Evolutionary conservation across 768 basidiomycete genomes (phyloP).

Genomic region (Daedalea quercina): DNA sequence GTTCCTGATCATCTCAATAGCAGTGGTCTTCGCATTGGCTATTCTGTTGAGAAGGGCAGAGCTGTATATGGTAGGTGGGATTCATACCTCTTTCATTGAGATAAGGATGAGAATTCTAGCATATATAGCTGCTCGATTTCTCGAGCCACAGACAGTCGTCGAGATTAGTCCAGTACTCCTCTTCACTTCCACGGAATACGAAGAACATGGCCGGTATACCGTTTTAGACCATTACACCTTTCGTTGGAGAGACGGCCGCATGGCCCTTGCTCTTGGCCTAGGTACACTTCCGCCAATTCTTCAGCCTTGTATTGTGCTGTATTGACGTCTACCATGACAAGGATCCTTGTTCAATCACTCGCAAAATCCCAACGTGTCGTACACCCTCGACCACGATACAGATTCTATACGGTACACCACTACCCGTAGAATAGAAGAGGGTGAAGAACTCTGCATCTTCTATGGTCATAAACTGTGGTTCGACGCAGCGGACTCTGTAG

Average conservation of each 20-base stretch:
- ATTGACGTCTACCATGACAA: conserved; percentile 18
- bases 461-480: conserved; percentile 70
- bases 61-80: conserved; percentile 53
- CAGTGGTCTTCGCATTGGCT: conserved; percentile 41
- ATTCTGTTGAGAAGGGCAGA: conserved; percentile 43
- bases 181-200: conserved; percentile 65
- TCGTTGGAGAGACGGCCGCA: conserved; percentile 63
- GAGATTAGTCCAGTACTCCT: conserved; percentile 87
- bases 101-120: not conserved
- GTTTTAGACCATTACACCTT: conserved; percentile 73
- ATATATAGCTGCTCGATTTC: conserved; percentile 38
- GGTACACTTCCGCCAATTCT: too few relatives aligned
- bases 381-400: conserved; percentile 40
- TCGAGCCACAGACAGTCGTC: conserved; percentile 59
- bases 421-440: conserved; percentile 40
- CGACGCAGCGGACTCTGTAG: conserved; percentile 26
- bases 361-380: conserved; percentile 62
- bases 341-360: conserved; percentile 85
- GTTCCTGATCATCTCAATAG: conserved; percentile 33
- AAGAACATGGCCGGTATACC: conserved; percentile 53
- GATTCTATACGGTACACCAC: conserved; percentile 63
- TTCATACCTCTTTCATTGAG: not conserved
- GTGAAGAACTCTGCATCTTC: conserved; percentile 77
- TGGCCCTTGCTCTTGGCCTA: conserved; percentile 75
- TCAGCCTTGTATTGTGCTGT: too few relatives aligned